Evolutionary conservation across 1,284 basidiomycete genomes (phyloP), one percentile per base, ranked within the genome.

Genomic region (Microbotryum scabiosae): DNA sequence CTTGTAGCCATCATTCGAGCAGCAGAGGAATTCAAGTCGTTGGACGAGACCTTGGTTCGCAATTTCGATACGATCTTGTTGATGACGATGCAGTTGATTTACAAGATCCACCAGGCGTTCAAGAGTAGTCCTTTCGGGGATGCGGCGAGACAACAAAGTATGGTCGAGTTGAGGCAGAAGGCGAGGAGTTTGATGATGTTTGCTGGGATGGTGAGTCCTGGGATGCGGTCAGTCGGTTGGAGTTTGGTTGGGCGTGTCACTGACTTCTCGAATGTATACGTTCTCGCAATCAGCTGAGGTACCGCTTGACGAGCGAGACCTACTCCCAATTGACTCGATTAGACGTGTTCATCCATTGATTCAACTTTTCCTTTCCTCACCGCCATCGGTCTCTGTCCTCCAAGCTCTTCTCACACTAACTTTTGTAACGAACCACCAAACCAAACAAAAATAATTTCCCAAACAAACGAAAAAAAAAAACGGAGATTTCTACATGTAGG

Each of bases 21-120:
- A 60, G 88, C 91, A 6, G 90, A 96, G 71, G 88, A 92, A 70
- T 93, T 97, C 79, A 87, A 87, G 74, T 84, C 88, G 46, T 86
- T 96, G 61, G 91, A 97, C 71, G 79, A 81, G 62, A 82, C 87
- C 5, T 79, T 97, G 70, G 88, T 93, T 67, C 82, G 87, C 65
- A 97, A 96, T 76, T 78, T 97, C 72, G 89, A 91, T 72, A 84
- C 85, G 5, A 88, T 96, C 73, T 81, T 97, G 45, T 83, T 90
- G 30, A 82, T 93, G 57, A 87, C 88, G n/a, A 98, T 97, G 94
- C 90, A 92, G 72, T 85, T 86, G 28, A 82, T 98, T 30, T 87
- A 87, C 65, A 83, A 82, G 25, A 81, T 91, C 10, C 86, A 90
- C 69, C 84, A 85, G 65, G 82, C 82, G 66, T 78, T 85, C 60